Conservation (phyloP, 2,329 filamentous ascomycete genomes). For the Basipetospora sp. region DNA sequence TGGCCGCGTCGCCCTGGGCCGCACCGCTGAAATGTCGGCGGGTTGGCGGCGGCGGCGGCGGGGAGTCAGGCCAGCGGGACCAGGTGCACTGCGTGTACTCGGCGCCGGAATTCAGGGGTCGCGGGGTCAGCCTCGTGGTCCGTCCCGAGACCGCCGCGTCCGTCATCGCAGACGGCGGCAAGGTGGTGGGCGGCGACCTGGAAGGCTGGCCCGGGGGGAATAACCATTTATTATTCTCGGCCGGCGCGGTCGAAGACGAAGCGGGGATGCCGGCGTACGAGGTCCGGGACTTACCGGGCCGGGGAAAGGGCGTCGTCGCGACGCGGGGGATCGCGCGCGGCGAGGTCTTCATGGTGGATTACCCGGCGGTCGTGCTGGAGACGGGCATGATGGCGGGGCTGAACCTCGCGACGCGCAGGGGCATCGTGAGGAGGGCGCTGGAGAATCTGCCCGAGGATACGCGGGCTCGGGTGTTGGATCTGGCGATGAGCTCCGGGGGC, state of each 20-base stretch:
- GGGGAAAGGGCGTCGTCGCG: constrained; percentile 19
- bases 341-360: constrained; percentile 17
- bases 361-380: constrained; percentile 16
- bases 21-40: not conserved
- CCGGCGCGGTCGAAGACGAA: not conserved
- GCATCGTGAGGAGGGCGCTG: constrained; percentile 16
- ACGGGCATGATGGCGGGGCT: constrained; percentile 9
- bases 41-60: too few relatives aligned
- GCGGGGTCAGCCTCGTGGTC: not conserved
- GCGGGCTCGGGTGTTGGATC: constrained; percentile 12
- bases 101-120: not conserved
- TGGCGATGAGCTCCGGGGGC: constrained; percentile 17
- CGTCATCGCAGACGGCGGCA: not conserved
- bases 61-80: too few relatives aligned
- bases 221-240: not conserved
- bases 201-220: too few relatives aligned
- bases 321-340: constrained; percentile 16
- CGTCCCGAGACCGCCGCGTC: not conserved
- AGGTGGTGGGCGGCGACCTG: not conserved
- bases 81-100: not conserved
- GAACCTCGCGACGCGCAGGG: constrained; percentile 11
- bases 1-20: not conserved
- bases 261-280: constrained; percentile 11
- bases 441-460: constrained; percentile 13
- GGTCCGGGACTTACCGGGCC: constrained; percentile 14